Conservation (phyloP, 768 basidiomycete genomes). For the Nevesoporus exiguus region DNA sequence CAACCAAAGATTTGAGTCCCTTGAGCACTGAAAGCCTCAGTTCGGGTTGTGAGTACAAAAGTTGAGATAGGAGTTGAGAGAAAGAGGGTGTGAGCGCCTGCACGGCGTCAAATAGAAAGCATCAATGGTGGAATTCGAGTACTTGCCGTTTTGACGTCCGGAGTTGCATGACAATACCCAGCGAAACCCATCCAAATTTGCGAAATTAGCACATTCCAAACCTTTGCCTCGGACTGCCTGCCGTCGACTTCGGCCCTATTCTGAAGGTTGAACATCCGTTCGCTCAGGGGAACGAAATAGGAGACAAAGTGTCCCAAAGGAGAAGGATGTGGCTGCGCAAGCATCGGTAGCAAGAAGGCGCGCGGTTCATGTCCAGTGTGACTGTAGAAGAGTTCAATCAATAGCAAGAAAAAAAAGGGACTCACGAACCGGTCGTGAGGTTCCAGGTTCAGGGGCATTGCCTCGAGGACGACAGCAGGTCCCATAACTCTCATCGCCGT, state of each 20-base stretch:
- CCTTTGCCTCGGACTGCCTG: constrained; percentile 82
- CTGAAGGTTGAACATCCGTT: constrained; percentile 87
- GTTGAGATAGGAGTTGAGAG: constrained; percentile 85
- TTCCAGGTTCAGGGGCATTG: constrained; percentile 84
- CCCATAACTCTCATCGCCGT: constrained; percentile 84
- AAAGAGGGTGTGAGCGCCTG: constrained; percentile 76
- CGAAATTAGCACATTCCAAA: constrained; percentile 90
- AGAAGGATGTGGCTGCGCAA: constrained; percentile 77
- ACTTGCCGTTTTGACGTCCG: constrained; percentile 69
- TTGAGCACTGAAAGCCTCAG: constrained; percentile 80
- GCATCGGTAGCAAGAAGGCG: constrained; percentile 87
- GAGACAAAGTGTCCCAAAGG: constrained; percentile 81
- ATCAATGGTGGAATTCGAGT: not conserved
- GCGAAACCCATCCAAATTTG: constrained; percentile 92
- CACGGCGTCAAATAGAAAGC: constrained; percentile 1
- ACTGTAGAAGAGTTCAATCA: constrained; percentile 36
- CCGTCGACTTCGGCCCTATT: constrained; percentile 72
- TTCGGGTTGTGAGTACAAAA: constrained; percentile 86
- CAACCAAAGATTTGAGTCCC: constrained; percentile 77
- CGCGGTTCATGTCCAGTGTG: constrained; percentile 76
- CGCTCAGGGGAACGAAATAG: constrained; percentile 92
- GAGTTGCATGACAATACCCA: constrained; percentile 82
- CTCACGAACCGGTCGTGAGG: constrained; percentile 66
- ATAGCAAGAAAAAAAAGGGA: not conserved
- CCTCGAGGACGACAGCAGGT: constrained; percentile 69